These are phyloP conservation scores for Ceratocystis albifundus DNA, from an alignment of 2,329 filamentous ascomycete species.

Conservation along the genomic window DNA sequence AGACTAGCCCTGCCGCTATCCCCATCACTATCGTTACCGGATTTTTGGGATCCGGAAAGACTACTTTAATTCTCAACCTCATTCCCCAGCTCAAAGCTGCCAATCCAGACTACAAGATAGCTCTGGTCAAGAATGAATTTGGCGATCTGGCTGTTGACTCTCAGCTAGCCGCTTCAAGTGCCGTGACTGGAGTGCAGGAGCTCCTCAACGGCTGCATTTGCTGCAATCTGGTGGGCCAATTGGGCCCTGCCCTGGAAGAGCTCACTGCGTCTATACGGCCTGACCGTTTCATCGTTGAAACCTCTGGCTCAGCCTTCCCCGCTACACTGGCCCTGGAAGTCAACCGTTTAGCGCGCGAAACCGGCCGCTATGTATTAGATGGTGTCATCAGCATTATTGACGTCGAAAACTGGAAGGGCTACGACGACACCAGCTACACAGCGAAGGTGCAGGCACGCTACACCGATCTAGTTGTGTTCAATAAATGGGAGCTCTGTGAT, in stretches of 20 bases:
- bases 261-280: slow-evolving; percentile 48
- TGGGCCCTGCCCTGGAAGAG: slow-evolving; percentile 66
- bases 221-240: slow-evolving; percentile 92
- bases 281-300: slow-evolving; percentile 89
- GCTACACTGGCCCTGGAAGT: slow-evolving; percentile 85
- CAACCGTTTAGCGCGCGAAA: slow-evolving; percentile 63
- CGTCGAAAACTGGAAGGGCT: slow-evolving; percentile 89
- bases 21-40: slow-evolving; percentile 93
- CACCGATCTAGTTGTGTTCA: slow-evolving; percentile 82
- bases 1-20: slow-evolving; percentile 42
- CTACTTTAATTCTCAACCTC: slow-evolving; percentile 86
- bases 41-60: slow-evolving; percentile 93
- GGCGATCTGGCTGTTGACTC: slow-evolving; percentile 90
- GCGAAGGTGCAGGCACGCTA: slow-evolving; percentile 79
- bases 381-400: slow-evolving; percentile 85
- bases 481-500: slow-evolving; percentile 74
- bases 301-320: slow-evolving; percentile 75
- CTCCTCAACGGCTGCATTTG: slow-evolving; percentile 96
- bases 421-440: slow-evolving; percentile 82
- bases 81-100: slow-evolving; percentile 74
- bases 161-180: slow-evolving; percentile 68
- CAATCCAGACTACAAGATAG: slow-evolving; percentile 68
- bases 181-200: slow-evolving; percentile 83
- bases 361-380: slow-evolving; percentile 60
- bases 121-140: slow-evolving; percentile 95